Evolutionary conservation across 495 filamentous ascomycete species (phyloP), one percentile per base, ranked within the genome.

Genomic region (Penicillium canariense): DNA sequence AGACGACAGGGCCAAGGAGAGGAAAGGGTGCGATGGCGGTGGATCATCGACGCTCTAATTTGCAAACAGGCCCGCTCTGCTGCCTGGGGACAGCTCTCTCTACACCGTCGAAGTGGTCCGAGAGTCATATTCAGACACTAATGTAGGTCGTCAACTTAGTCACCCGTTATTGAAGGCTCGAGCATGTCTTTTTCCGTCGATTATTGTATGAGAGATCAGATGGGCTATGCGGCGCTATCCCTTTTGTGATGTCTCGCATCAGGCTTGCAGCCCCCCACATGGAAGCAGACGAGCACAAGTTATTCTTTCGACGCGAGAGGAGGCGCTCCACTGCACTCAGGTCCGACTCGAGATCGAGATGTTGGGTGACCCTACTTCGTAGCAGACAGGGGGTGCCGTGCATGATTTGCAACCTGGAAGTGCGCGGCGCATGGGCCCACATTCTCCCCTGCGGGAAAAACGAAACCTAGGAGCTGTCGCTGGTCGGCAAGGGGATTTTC

Each of bases 211-310:
- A 49, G 55, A 52, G 52, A 56, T 54, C 35, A 53, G 42, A 40
- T 25, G 35, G 18, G 12, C 36, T 10, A 22, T 43, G 40, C 34
- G 34, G 36, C 28, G 44, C n/a, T 45, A 58, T 59, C 60, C 55
- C 59, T 62, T 56, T 38, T 67, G 55, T 67, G 63, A 64, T 61
- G 55, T 55, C 58, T 67, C 63, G 54, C 54, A 54, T 60, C 50
- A 40, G 46, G 35, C 40, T 39, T 27, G 50, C 44, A 55, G 40
- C 36, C 43, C 27, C 36, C 17, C 45, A 38, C 31, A 38, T 6
- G 11, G 12, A 34, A 17, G 32, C 40, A 14, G 17, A 27, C 22
- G n/a, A 46, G 43, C 26, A n/a, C 25, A 30, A 22, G 25, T n/a
- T 26, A 28, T 22, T 23, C 25, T 42, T 42, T 14, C 3, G 18